Percentiles rank a stretch among this genome's conserved stretches.
Evolutionary conservation across 768 basidiomycete genomes (phyloP).

Genomic region (Lentinula raphanica): DNA sequence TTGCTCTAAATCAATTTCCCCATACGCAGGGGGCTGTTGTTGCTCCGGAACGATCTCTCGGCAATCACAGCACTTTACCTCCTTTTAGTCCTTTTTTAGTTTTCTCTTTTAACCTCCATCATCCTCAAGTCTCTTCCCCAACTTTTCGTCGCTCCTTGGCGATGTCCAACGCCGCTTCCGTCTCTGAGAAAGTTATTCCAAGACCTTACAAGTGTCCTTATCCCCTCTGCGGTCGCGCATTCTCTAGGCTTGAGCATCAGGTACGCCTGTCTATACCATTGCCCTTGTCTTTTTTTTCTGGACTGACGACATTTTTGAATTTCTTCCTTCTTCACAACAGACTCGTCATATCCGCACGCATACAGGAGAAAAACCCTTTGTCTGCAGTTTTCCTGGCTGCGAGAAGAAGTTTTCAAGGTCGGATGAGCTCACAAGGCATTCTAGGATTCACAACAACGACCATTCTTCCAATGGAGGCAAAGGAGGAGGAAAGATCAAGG

Average conservation of each 20-base stretch:
- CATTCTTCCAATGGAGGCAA: conserved; percentile 19
- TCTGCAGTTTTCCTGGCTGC: conserved; percentile 88
- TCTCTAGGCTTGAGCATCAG: conserved; percentile 95
- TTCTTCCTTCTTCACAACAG: conserved; percentile 36
- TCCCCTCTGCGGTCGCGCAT: conserved; percentile 86
- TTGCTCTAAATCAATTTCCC: background rate
- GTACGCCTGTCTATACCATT: conserved; percentile 31
- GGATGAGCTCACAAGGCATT: conserved; percentile 97
- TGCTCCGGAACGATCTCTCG: background rate
- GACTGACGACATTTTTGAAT: background rate
- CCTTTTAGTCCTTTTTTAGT: background rate
- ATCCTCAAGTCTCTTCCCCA: background rate
- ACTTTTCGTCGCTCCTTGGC: background rate
- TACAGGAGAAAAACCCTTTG: conserved; percentile 96
- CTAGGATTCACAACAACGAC: conserved; percentile 82
- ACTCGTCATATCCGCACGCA: conserved; percentile 98
- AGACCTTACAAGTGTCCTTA: conserved; percentile 97
- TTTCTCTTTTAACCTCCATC: background rate
- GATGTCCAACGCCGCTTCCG: background rate
- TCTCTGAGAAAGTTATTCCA: conserved; percentile 1
- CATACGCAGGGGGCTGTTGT: background rate
- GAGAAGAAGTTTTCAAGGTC: conserved; percentile 97
- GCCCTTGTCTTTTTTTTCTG: conserved; percentile 4
- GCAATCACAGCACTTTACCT: background rate
- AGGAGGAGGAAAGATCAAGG: conserved; percentile 17